Conservation (phyloP, 176 grass and related monocot species). For the Secale cereale region DNA sequence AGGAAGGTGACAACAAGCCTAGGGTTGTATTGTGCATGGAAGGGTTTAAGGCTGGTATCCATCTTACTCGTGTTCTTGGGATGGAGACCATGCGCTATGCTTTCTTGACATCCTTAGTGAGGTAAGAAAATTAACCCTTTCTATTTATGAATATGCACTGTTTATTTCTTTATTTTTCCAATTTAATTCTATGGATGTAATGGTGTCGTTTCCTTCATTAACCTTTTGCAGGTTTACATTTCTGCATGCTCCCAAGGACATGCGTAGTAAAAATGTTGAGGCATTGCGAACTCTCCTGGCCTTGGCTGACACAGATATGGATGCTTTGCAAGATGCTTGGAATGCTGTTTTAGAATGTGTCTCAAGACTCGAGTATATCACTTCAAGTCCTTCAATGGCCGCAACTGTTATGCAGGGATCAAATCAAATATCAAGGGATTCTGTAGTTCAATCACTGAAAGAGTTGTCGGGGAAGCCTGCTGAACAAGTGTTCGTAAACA, state of each 20-base stretch:
- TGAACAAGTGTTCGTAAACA: slow-evolving; percentile 96
- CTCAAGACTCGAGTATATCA: slow-evolving; percentile 95
- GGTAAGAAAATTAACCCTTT: slow-evolving; percentile 38
- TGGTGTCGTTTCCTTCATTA: neutral
- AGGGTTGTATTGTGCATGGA: slow-evolving; percentile 98
- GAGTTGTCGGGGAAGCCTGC: slow-evolving; percentile 93
- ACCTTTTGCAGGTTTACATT: slow-evolving; percentile 90
- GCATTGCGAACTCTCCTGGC: slow-evolving; percentile 85
- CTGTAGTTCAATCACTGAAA: slow-evolving; percentile 79
- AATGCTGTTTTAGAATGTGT: slow-evolving; percentile 99
- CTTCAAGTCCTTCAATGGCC: slow-evolving; percentile 77
- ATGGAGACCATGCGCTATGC: slow-evolving; percentile 99
- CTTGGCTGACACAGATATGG: slow-evolving; percentile 87
- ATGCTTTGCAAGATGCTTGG: slow-evolving; percentile 97
- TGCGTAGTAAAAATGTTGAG: slow-evolving; percentile 99
- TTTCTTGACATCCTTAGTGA: slow-evolving; percentile 96
- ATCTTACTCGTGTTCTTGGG: slow-evolving; percentile 96
- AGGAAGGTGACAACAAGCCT: slow-evolving; percentile 95
- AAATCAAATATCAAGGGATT: slow-evolving; percentile 97
- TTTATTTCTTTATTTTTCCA: slow-evolving; percentile 20
- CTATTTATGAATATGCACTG: slow-evolving; percentile 9
- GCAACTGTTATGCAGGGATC: slow-evolving; percentile 92
- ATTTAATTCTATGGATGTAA: slow-evolving; percentile 13
- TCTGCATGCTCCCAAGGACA: slow-evolving; percentile 96
- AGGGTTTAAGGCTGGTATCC: slow-evolving; percentile 95